These are phyloP conservation scores for Wickerhamomyces subpelliculosus DNA, from an alignment of 805 yeast species.

Conservation along the genomic window DNA sequence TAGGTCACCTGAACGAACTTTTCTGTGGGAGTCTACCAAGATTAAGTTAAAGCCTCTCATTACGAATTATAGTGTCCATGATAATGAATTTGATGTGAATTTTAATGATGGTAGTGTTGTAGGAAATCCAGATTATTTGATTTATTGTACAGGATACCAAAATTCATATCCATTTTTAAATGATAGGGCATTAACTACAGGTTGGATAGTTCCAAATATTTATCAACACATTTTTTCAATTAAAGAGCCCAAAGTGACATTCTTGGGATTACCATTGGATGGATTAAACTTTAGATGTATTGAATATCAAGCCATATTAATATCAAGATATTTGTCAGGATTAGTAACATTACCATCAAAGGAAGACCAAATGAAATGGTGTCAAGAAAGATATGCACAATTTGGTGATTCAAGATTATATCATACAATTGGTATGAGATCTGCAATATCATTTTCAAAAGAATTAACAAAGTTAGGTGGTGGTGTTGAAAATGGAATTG, in stretches of 20 bases:
- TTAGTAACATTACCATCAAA: conserved; percentile 23
- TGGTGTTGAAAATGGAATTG: neutral
- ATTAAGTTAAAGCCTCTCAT: conserved; percentile 35
- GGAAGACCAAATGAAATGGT: conserved; percentile 26
- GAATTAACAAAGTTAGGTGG: conserved; percentile 23
- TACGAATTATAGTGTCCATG: conserved; percentile 24
- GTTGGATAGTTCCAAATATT: conserved; percentile 20
- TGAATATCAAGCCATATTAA: conserved; percentile 34
- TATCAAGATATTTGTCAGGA: conserved; percentile 25
- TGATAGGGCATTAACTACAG: conserved; percentile 14
- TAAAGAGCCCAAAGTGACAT: conserved; percentile 25
- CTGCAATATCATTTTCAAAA: conserved; percentile 21
- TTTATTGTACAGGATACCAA: conserved; percentile 35
- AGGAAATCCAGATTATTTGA: conserved; percentile 25
- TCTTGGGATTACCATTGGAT: conserved; percentile 30
- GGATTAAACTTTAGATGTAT: conserved; percentile 33
- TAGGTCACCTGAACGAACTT: conserved; percentile 27
- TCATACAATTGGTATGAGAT: conserved; percentile 29
- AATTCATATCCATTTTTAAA: conserved; percentile 45
- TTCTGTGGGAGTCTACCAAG: neutral
- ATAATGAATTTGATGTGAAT: conserved; percentile 12
- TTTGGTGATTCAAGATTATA: conserved; percentile 23
- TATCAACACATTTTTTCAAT: conserved; percentile 27
- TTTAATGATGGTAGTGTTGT: conserved; percentile 28
- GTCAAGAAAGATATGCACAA: conserved; percentile 15